phyloP scores from a whole-genome alignment of 148 eudicot genomes.

The Camellia sinensis region DNA sequence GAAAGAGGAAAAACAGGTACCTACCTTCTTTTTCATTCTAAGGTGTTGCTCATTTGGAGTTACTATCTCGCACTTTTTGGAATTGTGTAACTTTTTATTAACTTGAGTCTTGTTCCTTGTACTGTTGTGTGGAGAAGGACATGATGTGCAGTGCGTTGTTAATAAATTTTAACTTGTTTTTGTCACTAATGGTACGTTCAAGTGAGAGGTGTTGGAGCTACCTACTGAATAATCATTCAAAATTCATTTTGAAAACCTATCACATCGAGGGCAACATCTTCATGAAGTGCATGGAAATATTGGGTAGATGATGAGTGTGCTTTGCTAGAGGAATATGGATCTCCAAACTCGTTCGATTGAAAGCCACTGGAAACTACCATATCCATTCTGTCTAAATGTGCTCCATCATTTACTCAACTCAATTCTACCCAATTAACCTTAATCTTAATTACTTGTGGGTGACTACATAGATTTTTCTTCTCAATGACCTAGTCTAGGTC shows the following conservation, averaged over 20 bases:
- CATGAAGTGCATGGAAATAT: neutral
- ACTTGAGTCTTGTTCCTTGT: neutral
- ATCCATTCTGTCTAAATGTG: neutral
- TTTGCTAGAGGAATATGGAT: neutral
- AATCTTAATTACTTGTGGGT: neutral
- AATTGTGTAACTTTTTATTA: neutral
- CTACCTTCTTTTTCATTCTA: neutral
- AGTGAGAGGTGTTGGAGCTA: neutral
- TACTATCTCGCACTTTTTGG: neutral
- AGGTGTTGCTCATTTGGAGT: neutral
- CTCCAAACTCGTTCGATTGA: neutral
- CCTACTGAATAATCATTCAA: neutral
- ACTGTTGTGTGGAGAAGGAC: neutral
- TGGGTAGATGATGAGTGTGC: neutral
- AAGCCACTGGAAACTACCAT: neutral
- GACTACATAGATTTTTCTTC: neutral
- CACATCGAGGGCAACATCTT: neutral
- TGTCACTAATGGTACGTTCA: neutral
- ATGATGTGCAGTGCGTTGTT: neutral
- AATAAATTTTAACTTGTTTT: neutral
- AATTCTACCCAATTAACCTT: neutral
- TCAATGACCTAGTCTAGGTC: neutral
- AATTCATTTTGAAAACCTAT: neutral
- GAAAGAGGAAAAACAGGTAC: constrained; percentile 92
- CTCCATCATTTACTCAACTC: neutral